Base-by-base conservation (phyloP, 352 stramenopile genomes). In the Thraustochytrium striatum region DNA sequence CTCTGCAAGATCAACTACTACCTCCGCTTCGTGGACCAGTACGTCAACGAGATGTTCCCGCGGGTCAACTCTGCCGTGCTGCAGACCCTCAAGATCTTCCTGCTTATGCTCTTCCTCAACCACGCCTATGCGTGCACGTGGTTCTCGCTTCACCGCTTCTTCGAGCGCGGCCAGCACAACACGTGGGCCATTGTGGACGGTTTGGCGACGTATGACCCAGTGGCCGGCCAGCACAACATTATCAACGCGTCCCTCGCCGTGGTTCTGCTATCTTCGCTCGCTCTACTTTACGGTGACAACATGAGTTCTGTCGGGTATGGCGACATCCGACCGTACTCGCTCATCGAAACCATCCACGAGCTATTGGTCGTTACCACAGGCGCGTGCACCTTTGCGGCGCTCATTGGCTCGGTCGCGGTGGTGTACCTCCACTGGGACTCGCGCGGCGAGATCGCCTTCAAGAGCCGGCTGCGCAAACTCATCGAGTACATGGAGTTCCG, bases 131-230 rank as follows among this genome's bases (percentile, higher is more conserved):
- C 84, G 25, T 89, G 86, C 72, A 79, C 84, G 44, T 89, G 86
- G 86, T 89, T 88, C 70, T 83, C 85, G 30, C 83, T 89, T 55
- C 86, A 89, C 57, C 78, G 86, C 57, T 88, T 87, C 52, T 68
- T 87, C 32, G 85, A 89, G 43, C 62, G 61, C 3, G 32, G 82
- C 41, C 11, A 53, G 32, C 32, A 85, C 59, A 83, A 78, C 30
- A 88, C 86, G 21, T 89, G 86, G 86, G 86, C 84, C 25, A 88
- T 86, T 25, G 73, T 80, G n/a, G 86, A 89, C 59, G 87, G 85
- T 59, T 72, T 88, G 44, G 79, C 86, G 30, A 61, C 61, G 36
- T 89, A 81, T 78, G 65, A 86, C 70, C 68, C 75, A 3, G 69
- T 72, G 25, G 7, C 73, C 13, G 81, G 79, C 30, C 28, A 84